A percentile compares a stretch with the other conserved stretches of the same genome.
These are phyloP conservation scores for Zanthoxylum bungeanum DNA, from an alignment of 345 rosid genomes.

Conservation along the genomic window DNA sequence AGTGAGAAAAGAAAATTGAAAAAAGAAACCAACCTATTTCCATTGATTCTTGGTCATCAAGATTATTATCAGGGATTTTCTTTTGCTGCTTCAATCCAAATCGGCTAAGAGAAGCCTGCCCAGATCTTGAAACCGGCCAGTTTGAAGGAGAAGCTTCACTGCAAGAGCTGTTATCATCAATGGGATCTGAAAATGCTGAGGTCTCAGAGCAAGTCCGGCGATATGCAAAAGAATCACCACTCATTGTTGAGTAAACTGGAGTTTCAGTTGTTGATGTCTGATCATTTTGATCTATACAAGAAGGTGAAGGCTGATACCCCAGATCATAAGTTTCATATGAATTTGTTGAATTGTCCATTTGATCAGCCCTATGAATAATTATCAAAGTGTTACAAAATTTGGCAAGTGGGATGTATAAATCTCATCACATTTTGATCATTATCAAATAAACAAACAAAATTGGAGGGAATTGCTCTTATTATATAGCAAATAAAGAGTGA, in stretches of 20 bases:
- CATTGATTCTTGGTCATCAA: slow-evolving; percentile 41
- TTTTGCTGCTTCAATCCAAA: slow-evolving; percentile 35
- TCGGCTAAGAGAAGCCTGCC: slow-evolving; percentile 19
- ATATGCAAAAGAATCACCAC: slow-evolving; percentile 52
- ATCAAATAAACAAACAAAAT: slow-evolving; percentile 22
- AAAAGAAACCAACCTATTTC: slow-evolving; percentile 46
- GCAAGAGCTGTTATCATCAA: slow-evolving; percentile 51
- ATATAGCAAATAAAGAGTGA: slow-evolving; percentile 27
- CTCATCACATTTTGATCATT: slow-evolving; percentile 19
- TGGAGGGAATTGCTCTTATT: slow-evolving; percentile 10
- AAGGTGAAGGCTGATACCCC: slow-evolving; percentile 52
- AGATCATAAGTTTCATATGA: slow-evolving; percentile 45
- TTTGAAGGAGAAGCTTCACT: slow-evolving; percentile 62
- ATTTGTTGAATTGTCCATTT: slow-evolving; percentile 42
- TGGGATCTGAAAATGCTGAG: slow-evolving; percentile 58
- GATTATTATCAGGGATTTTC: slow-evolving; percentile 28
- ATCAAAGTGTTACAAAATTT: no score
- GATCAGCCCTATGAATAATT: no score
- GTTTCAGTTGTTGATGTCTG: slow-evolving; percentile 45
- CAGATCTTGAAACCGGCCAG: slow-evolving; percentile 46
- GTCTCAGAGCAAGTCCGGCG: slow-evolving; percentile 61
- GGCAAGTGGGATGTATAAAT: slow-evolving; percentile 13
- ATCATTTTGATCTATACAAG: slow-evolving; percentile 50
- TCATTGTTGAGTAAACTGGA: slow-evolving; percentile 48
- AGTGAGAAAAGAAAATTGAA: neutral